These are phyloP conservation scores for Colletotrichum spaethianum DNA, from an alignment of 2,329 filamentous ascomycete species.

Conservation along the genomic window DNA sequence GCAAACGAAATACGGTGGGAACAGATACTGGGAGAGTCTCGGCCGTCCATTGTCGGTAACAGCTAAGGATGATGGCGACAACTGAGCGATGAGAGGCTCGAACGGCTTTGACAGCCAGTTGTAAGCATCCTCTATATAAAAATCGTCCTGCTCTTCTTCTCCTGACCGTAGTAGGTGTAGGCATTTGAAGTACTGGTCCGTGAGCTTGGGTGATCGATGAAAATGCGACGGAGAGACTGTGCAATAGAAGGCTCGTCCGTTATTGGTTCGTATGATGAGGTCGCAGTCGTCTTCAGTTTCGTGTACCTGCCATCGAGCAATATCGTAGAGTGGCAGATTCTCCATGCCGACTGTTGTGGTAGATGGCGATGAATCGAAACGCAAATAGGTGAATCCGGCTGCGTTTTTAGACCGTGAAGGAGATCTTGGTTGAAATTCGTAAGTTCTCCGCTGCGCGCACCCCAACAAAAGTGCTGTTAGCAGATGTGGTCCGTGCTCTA, in stretches of 20 bases:
- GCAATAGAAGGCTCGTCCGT: constrained; percentile 37
- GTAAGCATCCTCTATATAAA: constrained; percentile 34
- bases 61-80: constrained; percentile 39
- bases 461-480: too few species aligned
- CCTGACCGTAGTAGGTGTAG: constrained; percentile 29
- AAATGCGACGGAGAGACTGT: constrained; percentile 25
- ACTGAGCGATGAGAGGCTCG: constrained; percentile 41
- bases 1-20: too few species aligned
- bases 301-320: constrained; percentile 38
- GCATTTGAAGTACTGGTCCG: constrained; percentile 41
- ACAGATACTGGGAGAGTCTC: too few species aligned
- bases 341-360: constrained; percentile 1
- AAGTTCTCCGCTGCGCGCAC: too few species aligned
- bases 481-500: too few species aligned
- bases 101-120: constrained; percentile 40
- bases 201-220: constrained; percentile 27
- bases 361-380: too few species aligned
- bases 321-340: constrained; percentile 19
- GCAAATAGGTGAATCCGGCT: too few species aligned
- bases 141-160: constrained; percentile 36
- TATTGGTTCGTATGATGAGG: constrained; percentile 41
- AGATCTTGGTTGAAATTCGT: too few species aligned
- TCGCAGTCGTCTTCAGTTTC: constrained; percentile 41
- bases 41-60: constrained; percentile 26
- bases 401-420: too few species aligned